Base-by-base conservation (phyloP, 495 filamentous ascomycete species). In the Aspergillus homomorphus region DNA sequence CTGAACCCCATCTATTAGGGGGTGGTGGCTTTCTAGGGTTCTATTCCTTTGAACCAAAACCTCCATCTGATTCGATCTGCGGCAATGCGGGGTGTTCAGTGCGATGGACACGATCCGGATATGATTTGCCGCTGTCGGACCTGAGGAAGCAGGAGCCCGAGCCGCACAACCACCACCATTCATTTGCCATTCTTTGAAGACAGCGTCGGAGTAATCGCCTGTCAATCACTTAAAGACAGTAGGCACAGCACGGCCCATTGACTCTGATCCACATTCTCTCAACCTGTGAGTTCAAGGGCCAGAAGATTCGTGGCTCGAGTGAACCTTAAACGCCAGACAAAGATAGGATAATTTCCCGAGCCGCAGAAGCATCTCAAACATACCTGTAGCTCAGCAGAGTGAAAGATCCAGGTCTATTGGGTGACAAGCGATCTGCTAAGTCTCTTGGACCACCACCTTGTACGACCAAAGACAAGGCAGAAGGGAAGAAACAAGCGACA, bases 41-140 rank as follows among this genome's bases (percentile, higher is more conserved):
- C 33, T 38, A 12, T 38, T 38, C 33, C 33, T 38, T 38, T 12
- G 4, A 12, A 38, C 4, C 10, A 5, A 38, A 38, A 5, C 33
- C 12, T 14, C 15, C 33, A 38, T 38, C 33, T 38, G 51, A 63
- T 63, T 59, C 44, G 61, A 59, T 30, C 24, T 16, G 14, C 23
- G 48, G 48, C 48, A 18, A 28, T 51, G 48, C 48, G 49, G 57
- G 57, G 53, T 46, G 19, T 53, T 6, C 28, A 18, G 22, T 22
- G 20, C 55, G 58, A 60, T 60, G 55, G 45, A 19, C 56, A 53
- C 22, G 48, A 61, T 56, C 53, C 48, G 54, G 33, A 38, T 12
- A 38, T 38, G 33, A 38, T 12, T 38, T 48, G 45, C 45, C 48
- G 48, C 48, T 51, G 48, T 38, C 33, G 33, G 33, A 38, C 33